Percentiles rank a stretch among this genome's conserved stretches.
phyloP scores from a whole-genome alignment of 768 basidiomycete species.

The Boletus rex-veris region DNA sequence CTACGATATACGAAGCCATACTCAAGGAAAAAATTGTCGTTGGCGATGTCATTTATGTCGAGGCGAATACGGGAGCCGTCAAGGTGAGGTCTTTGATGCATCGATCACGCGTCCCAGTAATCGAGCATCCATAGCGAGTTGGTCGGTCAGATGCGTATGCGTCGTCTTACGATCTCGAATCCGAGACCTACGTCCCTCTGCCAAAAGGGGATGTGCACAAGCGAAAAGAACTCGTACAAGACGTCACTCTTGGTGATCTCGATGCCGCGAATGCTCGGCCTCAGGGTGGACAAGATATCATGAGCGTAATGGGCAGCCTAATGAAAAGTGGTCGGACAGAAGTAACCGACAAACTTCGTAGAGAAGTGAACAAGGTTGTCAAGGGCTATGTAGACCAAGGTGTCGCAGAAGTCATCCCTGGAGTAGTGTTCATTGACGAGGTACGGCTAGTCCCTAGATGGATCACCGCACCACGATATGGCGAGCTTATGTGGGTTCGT shows the following conservation, averaged over 20 bases:
- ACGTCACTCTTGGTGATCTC: constrained; percentile 91
- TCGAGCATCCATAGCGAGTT: constrained; percentile 59
- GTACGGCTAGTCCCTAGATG: too few relatives aligned
- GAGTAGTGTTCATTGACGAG: too few relatives aligned
- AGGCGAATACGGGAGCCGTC: constrained; percentile 91
- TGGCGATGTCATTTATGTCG: constrained; percentile 96
- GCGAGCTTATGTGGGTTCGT: too few relatives aligned
- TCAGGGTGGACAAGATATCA: constrained; percentile 96
- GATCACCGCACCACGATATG: too few relatives aligned
- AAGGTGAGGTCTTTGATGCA: constrained; percentile 54
- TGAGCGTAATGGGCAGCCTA: constrained; percentile 93
- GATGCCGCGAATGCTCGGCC: constrained; percentile 97
- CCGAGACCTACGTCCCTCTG: constrained; percentile 96
- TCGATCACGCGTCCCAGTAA: background rate
- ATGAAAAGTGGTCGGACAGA: constrained; percentile 94
- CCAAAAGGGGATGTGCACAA: constrained; percentile 98
- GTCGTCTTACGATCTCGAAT: constrained; percentile 95
- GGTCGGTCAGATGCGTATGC: constrained; percentile 98
- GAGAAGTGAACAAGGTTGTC: constrained; percentile 97
- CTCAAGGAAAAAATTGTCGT: constrained; percentile 96
- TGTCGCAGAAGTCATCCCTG: constrained; percentile 64
- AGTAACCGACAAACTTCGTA: constrained; percentile 92
- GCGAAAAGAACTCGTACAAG: constrained; percentile 91
- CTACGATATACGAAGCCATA: constrained; percentile 94
- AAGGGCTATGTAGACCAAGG: constrained; percentile 98